Percentiles rank a stretch among this genome's conserved stretches.
Conservation (phyloP, 768 basidiomycete species). For the Leccinum boreale region DNA sequence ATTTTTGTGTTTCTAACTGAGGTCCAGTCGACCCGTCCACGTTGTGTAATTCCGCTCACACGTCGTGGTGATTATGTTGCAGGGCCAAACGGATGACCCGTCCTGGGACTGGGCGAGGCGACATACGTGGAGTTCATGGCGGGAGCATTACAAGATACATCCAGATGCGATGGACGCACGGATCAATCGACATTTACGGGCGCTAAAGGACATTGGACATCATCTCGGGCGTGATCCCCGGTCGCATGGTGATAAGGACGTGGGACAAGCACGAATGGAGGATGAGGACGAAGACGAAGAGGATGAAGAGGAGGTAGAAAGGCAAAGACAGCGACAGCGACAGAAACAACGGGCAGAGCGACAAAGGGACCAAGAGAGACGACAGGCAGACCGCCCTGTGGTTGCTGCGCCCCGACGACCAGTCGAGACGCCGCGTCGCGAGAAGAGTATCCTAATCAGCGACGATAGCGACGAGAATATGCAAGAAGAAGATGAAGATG, state of each 20-base stretch:
- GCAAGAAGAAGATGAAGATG: slow-evolving; percentile 1
- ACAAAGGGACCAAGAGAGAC: background rate
- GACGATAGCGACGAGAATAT: slow-evolving; percentile 5
- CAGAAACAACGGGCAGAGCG: background rate
- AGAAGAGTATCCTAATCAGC: background rate
- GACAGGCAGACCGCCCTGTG: background rate
- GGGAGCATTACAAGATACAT: slow-evolving; percentile 54
- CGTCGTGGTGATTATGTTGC: background rate
- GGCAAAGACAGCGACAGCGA: slow-evolving; percentile 3
- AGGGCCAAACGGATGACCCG: slow-evolving; percentile 33
- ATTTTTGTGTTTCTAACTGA: background rate
- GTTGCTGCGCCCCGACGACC: background rate
- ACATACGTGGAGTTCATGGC: slow-evolving; percentile 62
- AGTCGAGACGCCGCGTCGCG: background rate
- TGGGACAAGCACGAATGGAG: background rate
- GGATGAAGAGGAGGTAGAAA: slow-evolving; percentile 14
- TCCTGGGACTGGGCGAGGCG: slow-evolving; percentile 37
- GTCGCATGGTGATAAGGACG: slow-evolving; percentile 2
- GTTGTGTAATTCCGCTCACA: background rate
- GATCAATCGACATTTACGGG: slow-evolving; percentile 33
- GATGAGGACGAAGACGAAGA: slow-evolving; percentile 12
- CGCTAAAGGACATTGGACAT: slow-evolving; percentile 15
- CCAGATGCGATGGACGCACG: slow-evolving; percentile 36
- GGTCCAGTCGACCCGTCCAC: background rate
- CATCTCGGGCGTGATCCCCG: slow-evolving; percentile 25